phyloP scores from a whole-genome alignment of 1,139 yeast species.

The Pichia sp. region DNA sequence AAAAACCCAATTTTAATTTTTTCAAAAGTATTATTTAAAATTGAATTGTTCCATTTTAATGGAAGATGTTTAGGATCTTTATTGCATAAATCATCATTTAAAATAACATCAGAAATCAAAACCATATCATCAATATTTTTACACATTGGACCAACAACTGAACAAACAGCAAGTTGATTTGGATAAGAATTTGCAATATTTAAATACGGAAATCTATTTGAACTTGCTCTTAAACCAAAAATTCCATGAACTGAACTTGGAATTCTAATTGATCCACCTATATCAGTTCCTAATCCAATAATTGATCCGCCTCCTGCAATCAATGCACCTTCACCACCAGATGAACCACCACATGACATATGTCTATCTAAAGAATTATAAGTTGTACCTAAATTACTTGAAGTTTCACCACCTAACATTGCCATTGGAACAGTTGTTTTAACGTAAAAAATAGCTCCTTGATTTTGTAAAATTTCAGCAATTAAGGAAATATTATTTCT shows the following conservation, averaged over 20 bases:
- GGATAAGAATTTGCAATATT: constrained; percentile 49
- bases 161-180: constrained; percentile 49
- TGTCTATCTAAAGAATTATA: constrained; percentile 41
- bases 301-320: constrained; percentile 43
- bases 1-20: constrained; percentile 33
- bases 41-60: constrained; percentile 34
- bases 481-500: constrained; percentile 31
- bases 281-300: constrained; percentile 58
- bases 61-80: constrained; percentile 43
- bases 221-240: constrained; percentile 48
- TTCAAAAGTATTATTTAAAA: constrained; percentile 3
- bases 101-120: constrained; percentile 49
- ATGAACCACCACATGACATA: constrained; percentile 51
- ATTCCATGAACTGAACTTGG: constrained; percentile 52
- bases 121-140: constrained; percentile 60
- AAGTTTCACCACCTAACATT: constrained; percentile 48
- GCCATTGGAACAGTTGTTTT: constrained; percentile 58
- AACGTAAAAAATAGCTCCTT: constrained; percentile 51
- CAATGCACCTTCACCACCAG: constrained; percentile 63
- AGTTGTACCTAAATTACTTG: constrained; percentile 44
- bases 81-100: constrained; percentile 52
- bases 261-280: constrained; percentile 58
- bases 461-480: constrained; percentile 36
- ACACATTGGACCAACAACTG: constrained; percentile 56
- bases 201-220: constrained; percentile 45